These are phyloP conservation scores for Stephania yunnanensis DNA, from an alignment of 164 flowering plant genomes.

Conservation along the genomic window DNA sequence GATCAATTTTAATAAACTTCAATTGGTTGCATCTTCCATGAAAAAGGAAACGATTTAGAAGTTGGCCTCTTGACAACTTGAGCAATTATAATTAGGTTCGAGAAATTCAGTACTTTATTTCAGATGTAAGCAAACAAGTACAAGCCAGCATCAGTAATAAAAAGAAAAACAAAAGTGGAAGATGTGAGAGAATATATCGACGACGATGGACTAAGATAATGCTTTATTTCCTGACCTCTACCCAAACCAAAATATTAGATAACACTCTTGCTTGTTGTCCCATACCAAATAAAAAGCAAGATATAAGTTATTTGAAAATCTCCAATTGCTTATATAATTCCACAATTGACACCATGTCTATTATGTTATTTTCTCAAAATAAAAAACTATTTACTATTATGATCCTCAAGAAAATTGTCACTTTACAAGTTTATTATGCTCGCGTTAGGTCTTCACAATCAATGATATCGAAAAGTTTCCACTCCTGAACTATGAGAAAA, in stretches of 20 bases:
- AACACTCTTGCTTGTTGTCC: background rate
- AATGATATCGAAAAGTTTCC: background rate
- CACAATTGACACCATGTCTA: no score
- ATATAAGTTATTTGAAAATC: no score
- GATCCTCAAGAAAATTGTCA: background rate
- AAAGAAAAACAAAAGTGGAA: background rate
- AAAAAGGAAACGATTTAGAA: no score
- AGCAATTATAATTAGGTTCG: no score
- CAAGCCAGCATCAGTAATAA: background rate
- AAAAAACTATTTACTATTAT: background rate
- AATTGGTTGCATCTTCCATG: no score
- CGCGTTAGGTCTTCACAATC: background rate
- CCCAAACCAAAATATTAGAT: background rate
- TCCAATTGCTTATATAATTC: no score
- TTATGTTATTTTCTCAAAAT: no score
- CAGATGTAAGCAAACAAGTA: background rate
- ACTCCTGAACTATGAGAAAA: background rate
- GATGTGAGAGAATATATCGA: no score
- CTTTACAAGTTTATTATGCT: background rate
- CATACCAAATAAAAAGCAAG: no score
- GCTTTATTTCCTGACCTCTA: background rate
- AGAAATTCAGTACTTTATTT: background rate
- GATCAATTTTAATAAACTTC: no score
- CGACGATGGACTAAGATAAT: background rate
- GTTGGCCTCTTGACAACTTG: no score